phyloP scores from a whole-genome alignment of 202 grass and related monocot genomes.

The Panicum hallii region DNA sequence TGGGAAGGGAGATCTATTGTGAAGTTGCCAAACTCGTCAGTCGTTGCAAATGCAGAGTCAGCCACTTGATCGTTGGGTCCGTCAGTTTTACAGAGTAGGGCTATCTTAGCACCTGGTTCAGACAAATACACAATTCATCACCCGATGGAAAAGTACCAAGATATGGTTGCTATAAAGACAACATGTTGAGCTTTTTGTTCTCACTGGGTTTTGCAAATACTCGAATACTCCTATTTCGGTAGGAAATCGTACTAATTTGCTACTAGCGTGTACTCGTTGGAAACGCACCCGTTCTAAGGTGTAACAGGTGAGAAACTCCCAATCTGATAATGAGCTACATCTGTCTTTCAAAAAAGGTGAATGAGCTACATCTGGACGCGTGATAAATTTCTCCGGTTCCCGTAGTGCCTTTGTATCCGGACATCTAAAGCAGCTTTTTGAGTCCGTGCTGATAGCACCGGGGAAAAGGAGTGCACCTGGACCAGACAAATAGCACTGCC shows the following conservation, averaged over 20 bases:
- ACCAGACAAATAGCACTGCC: slow-evolving; percentile 18
- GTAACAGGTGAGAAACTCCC: background rate
- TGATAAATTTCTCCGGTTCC: background rate
- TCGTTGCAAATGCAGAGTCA: slow-evolving; percentile 45
- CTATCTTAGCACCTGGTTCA: slow-evolving; percentile 67
- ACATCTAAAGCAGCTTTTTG: slow-evolving; percentile 9
- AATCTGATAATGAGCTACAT: background rate
- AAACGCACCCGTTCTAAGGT: background rate
- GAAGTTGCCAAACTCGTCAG: slow-evolving; percentile 83
- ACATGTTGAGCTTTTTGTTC: background rate
- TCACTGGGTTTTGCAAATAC: background rate
- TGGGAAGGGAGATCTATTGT: slow-evolving; percentile 73
- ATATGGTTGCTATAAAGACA: background rate
- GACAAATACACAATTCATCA: background rate
- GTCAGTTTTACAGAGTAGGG: slow-evolving; percentile 56
- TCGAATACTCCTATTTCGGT: background rate
- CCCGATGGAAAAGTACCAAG: background rate
- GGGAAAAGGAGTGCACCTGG: background rate
- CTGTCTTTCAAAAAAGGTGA: no score
- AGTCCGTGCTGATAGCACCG: background rate
- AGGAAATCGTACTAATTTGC: background rate
- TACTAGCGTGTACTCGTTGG: background rate
- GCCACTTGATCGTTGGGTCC: background rate
- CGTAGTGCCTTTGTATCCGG: background rate
- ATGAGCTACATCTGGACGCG: no score